Evolutionary conservation across 2,329 filamentous ascomycete species (phyloP), one percentile per base, ranked within the genome.

Genomic region (Cercospora berteroae): DNA sequence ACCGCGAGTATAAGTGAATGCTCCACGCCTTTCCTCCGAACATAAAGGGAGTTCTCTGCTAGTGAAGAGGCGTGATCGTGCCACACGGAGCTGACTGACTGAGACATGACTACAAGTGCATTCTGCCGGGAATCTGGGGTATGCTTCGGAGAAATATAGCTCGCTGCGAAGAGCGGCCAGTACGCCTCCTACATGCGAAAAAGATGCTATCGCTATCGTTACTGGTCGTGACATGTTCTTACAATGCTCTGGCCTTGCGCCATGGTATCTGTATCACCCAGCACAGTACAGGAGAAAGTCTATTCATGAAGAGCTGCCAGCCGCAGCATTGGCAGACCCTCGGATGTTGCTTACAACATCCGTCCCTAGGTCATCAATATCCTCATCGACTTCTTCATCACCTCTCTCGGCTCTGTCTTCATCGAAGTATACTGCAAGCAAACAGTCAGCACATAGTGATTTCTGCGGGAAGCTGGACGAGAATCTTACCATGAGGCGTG

Each of bases 401-500:
- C 60, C 64, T 27, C 59, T 59, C n/a, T 67, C 67, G 2, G 68
- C 66, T 23, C 56, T 63, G 20, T 70, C 69, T 55, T 70, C 69
- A 39, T 72, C 70, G 36, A 66, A 72, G 31, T 64, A 72, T 16
- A 72, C 70, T 72, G 29, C 29, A 44, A 9, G 44, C 1, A 61
- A 52, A 65, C 52, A 8, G 20, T 57, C 4, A 29, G 25, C 50
- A 10, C 13, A 16, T 9, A 10, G 5, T 13, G 5, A 25, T 56
- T 29, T 27, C 48, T 56, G 20, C 12, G 13, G 61, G 27, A 29
- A 16, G 48, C 33, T 20, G 13, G 12, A 42, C 13, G 33, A 5
- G 9, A 25, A 42, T 86, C 90, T 81, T 82, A 96, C 93, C 83
- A 82, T 91, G 84, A 3, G 93, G 90, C 74, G 83, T 86, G 27